These are phyloP conservation scores for Allantophomopsis lycopodina DNA, from an alignment of 2,329 filamentous ascomycete species.

Conservation along the genomic window DNA sequence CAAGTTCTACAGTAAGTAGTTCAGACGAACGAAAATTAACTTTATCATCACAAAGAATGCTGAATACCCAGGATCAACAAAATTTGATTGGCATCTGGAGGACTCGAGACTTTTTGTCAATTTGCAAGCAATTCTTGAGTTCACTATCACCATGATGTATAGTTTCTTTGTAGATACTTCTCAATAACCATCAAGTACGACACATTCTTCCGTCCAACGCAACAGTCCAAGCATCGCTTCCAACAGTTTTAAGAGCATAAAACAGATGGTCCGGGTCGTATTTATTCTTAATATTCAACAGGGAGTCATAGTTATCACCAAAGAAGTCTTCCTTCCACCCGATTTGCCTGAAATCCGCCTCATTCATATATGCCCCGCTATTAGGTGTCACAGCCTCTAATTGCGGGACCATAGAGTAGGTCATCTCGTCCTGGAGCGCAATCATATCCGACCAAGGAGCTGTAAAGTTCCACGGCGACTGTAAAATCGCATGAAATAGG, in stretches of 20 bases:
- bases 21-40: too few relatives aligned
- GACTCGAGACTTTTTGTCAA: too few relatives aligned
- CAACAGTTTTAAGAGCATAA: slow-evolving; percentile 32
- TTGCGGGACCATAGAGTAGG: slow-evolving; percentile 16
- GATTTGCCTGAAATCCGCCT: slow-evolving; percentile 30
- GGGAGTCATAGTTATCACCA: slow-evolving; percentile 27
- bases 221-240: slow-evolving; percentile 34
- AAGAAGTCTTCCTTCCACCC: slow-evolving; percentile 30
- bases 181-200: slow-evolving; percentile 3
- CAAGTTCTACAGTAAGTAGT: too few relatives aligned
- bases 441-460: slow-evolving; percentile 15
- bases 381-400: slow-evolving; percentile 25
- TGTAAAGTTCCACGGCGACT: slow-evolving; percentile 19
- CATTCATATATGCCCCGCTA: slow-evolving; percentile 33
- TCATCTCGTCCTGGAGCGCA: slow-evolving; percentile 16
- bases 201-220: slow-evolving; percentile 27
- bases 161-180: too few relatives aligned
- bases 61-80: too few relatives aligned
- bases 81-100: too few relatives aligned
- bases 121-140: too few relatives aligned
- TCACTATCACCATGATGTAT: too few relatives aligned
- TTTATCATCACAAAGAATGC: too few relatives aligned
- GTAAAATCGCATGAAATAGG: slow-evolving; percentile 19
- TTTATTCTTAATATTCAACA: slow-evolving; percentile 31
- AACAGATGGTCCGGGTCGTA: slow-evolving; percentile 33